These are phyloP conservation scores for Aristolochia californica DNA, from an alignment of 164 flowering plant species.

Conservation along the genomic window DNA sequence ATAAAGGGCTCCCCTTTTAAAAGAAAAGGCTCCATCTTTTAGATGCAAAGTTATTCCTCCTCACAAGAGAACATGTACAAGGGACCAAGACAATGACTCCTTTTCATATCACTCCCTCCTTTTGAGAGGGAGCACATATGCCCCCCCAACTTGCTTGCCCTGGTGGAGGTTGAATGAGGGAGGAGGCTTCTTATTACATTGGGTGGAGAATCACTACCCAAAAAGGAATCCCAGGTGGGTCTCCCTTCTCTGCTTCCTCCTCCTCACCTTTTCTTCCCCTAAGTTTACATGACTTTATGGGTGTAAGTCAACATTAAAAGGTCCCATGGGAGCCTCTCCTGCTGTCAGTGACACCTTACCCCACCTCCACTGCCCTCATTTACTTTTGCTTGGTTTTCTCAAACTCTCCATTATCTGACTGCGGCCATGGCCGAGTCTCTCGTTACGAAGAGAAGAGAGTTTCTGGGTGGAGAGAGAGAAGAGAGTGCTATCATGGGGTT, in stretches of 20 bases:
- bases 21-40: constrained; percentile 23
- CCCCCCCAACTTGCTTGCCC: constrained; percentile 19
- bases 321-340: constrained; percentile 17
- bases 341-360: constrained; percentile 3
- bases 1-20: constrained; percentile 14
- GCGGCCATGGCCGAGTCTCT: no score
- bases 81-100: constrained; percentile 30
- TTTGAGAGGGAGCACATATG: constrained; percentile 24
- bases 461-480: no score
- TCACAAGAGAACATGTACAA: constrained; percentile 26
- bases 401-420: background rate
- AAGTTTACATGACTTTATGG: constrained; percentile 28
- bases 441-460: no score
- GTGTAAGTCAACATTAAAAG: constrained; percentile 36
- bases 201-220: constrained; percentile 14
- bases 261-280: constrained; percentile 13
- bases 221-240: constrained; percentile 13
- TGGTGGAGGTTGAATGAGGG: constrained; percentile 7
- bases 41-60: constrained; percentile 28
- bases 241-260: constrained; percentile 9
- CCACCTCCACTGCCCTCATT: background rate
- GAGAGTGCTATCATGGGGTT: no score
- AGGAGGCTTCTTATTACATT: constrained; percentile 6
- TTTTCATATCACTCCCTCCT: constrained; percentile 21
- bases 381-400: background rate